These are phyloP conservation scores for Fusarium musae DNA, from an alignment of 2,329 filamentous ascomycete genomes.

Conservation along the genomic window DNA sequence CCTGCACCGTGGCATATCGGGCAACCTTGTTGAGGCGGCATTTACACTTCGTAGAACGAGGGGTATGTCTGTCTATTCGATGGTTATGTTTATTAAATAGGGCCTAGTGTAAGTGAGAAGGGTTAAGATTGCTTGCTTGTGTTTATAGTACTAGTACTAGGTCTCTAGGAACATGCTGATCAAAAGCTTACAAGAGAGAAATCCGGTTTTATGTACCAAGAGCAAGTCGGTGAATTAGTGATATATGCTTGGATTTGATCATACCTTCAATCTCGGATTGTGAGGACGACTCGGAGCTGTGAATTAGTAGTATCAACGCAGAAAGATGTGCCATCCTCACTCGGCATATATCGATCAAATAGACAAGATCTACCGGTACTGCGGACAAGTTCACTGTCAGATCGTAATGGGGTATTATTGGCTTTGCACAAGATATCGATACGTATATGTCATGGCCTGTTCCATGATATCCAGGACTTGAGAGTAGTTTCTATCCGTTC, in stretches of 20 bases:
- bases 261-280: background rate
- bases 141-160: too few relatives aligned
- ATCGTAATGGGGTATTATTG: background rate
- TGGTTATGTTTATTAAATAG: background rate
- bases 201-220: background rate
- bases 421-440: too few relatives aligned
- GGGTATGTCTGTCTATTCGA: background rate
- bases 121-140: too few relatives aligned
- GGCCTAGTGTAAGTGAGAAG: too few relatives aligned
- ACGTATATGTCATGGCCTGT: fast-evolving
- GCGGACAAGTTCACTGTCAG: background rate
- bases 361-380: background rate
- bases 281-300: background rate
- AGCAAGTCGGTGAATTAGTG: background rate
- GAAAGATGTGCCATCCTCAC: background rate
- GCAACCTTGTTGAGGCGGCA: background rate
- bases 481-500: background rate
- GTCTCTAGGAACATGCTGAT: background rate
- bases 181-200: background rate
- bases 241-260: background rate
- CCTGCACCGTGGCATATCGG: background rate
- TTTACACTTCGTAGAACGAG: background rate
- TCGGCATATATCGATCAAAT: background rate
- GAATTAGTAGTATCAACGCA: background rate
- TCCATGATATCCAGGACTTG: background rate